A percentile compares a stretch with the other conserved stretches of the same genome.
phyloP scores from a whole-genome alignment of 164 flowering plant genomes.

The Aristolochia contorta region DNA sequence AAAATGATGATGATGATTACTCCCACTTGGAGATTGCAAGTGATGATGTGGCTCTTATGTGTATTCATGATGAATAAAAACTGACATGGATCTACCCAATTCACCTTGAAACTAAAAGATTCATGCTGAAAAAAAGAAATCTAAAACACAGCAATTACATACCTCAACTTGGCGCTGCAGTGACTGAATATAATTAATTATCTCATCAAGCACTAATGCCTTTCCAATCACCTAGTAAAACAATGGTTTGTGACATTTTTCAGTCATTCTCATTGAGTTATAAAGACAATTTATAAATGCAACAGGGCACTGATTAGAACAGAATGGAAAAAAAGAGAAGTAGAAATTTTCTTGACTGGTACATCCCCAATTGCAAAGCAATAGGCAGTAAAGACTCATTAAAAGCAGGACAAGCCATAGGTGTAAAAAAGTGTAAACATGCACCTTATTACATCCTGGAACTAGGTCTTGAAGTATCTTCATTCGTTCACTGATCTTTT shows the following conservation, averaged over 20 bases:
- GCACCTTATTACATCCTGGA: conserved; percentile 97
- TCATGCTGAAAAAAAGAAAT: background rate
- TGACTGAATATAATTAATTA: conserved; percentile 80
- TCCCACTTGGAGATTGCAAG: too few relatives aligned
- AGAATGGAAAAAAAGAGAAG: background rate
- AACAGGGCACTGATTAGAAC: background rate
- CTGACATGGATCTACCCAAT: too few relatives aligned
- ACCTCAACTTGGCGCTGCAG: conserved; percentile 86
- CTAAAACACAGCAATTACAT: conserved; percentile 4
- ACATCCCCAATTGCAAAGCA: background rate
- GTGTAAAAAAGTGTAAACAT: background rate
- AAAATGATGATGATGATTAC: background rate
- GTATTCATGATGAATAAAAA: too few relatives aligned
- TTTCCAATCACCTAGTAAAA: conserved; percentile 65
- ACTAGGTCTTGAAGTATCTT: conserved; percentile 91
- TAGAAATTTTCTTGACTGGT: background rate
- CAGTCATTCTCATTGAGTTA: background rate
- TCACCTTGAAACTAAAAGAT: background rate
- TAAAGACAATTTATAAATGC: background rate
- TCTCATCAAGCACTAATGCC: conserved; percentile 84
- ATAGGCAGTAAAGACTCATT: background rate
- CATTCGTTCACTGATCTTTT: conserved; percentile 98
- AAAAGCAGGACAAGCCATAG: background rate
- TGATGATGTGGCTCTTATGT: too few relatives aligned
- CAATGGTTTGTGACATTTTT: background rate